Conservation (phyloP, 345 rosid genomes). For the Citrus glauca region DNA sequence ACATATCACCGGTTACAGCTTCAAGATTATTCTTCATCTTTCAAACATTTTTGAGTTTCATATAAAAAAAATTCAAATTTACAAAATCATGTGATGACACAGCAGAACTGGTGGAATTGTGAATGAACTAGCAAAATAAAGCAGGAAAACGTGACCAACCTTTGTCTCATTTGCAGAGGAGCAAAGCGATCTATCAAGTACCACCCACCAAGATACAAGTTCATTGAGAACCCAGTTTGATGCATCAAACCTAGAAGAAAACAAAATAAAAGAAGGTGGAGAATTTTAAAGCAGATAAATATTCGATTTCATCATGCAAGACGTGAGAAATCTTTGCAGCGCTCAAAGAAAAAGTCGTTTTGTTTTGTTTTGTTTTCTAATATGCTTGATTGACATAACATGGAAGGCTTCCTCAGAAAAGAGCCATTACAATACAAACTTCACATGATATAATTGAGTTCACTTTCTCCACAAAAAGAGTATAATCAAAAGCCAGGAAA, state of each 20-base stretch:
- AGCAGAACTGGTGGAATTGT: neutral
- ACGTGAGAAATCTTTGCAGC: conserved; percentile 11
- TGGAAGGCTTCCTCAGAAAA: conserved; percentile 20
- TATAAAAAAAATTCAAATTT: neutral
- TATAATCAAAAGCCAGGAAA: conserved; percentile 28
- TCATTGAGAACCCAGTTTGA: neutral
- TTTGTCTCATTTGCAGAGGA: conserved; percentile 12
- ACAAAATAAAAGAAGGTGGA: conserved; percentile 6
- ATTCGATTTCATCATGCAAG: conserved; percentile 13
- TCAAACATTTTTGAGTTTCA: too few species aligned
- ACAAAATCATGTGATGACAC: neutral
- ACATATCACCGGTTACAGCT: neutral
- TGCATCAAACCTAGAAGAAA: conserved; percentile 10
- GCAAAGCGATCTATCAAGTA: neutral
- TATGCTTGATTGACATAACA: conserved; percentile 20
- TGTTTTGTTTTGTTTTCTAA: conserved; percentile 5
- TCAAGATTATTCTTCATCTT: neutral
- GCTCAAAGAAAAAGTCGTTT: conserved; percentile 11
- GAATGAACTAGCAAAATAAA: neutral
- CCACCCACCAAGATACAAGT: conserved; percentile 5
- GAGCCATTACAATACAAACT: conserved; percentile 28
- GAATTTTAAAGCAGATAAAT: conserved; percentile 13
- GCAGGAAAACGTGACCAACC: conserved; percentile 28
- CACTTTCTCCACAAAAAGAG: conserved; percentile 32
- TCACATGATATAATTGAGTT: conserved; percentile 38